phyloP scores from a whole-genome alignment of 768 basidiomycete genomes.

The Phylloporus rhodoxanthus region DNA sequence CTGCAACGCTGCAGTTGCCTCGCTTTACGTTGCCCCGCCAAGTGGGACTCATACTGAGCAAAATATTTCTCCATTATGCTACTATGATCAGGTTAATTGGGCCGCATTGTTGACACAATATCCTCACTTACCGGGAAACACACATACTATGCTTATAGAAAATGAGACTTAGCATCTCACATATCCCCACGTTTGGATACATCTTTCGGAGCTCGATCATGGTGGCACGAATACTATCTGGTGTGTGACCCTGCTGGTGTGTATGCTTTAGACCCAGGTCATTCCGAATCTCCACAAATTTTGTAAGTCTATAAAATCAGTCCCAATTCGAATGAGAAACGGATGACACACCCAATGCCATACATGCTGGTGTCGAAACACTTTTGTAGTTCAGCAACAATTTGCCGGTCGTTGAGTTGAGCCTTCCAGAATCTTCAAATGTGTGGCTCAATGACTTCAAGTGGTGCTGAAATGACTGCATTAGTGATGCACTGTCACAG shows the following conservation, averaged over 20 bases:
- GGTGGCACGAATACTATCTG: background rate
- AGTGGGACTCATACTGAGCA: conserved; percentile 6
- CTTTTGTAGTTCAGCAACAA: background rate
- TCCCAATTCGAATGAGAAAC: too few relatives aligned
- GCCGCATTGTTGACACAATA: background rate
- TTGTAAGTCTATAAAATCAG: background rate
- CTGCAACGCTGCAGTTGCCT: conserved; percentile 22
- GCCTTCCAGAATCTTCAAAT: background rate
- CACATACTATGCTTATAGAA: background rate
- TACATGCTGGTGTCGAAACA: background rate
- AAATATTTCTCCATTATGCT: background rate
- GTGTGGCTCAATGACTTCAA: background rate
- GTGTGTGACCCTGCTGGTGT: background rate
- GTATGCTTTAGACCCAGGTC: background rate
- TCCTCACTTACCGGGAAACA: background rate
- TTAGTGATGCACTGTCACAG: background rate
- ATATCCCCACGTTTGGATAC: background rate
- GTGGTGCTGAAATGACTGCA: background rate
- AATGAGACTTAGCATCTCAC: background rate
- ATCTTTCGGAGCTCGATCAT: background rate
- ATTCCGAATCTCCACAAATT: background rate
- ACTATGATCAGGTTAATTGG: background rate
- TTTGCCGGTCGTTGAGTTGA: background rate
- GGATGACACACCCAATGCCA: background rate
- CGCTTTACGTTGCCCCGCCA: conserved; percentile 14